Base-by-base conservation (phyloP, 805 yeast genomes). In the Pichia heedii region DNA sequence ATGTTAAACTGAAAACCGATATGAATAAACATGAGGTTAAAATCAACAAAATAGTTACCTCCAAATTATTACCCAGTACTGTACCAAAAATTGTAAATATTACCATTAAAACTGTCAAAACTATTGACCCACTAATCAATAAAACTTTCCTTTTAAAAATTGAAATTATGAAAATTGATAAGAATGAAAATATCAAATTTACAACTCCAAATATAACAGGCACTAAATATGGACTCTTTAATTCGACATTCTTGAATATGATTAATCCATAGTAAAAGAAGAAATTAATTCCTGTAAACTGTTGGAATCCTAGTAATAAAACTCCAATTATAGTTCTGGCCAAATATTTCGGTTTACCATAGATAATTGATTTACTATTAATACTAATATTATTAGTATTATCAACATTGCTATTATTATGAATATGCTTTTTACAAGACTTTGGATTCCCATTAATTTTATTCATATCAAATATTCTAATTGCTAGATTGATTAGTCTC, bases 201-300 rank as follows among this genome's bases (percentile, higher is more conserved):
- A 79, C 76, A 21, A 63, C 47, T 36, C 79, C 79, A 46, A 79
- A 61, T 36, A 76, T 66, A 4, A 79, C 73, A 8, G 84, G 71
- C 12, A 81, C 74, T 27, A 67, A 48, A 54, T 74, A 78, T 9
- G 83, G 70, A 54, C 79, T 76, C 12, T 61, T 55, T 36, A 78
- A 50, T 12, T 82, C 80, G 30, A 76, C 76, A 33, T 50, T 47
- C 22, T 62, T 59, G 56, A 81, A 79, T 45, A 80, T 70, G 11
- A 73, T 62, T n/a, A 80, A 73, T 37, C 83, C 81, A 51, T 74
- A 80, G 60, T 77, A 79, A 66, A 81, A 78, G 51, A 80, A 77
- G 61, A 77, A 80, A 62, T 80, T 80, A 43, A 78, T 71, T 47
- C 87, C 87, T 27, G 77, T 69, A 53, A 77, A 67, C 56, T 80